A percentile compares a stretch with the other conserved stretches of the same genome.
phyloP scores from a whole-genome alignment of 768 basidiomycete genomes.

The Podaxis sp. region DNA sequence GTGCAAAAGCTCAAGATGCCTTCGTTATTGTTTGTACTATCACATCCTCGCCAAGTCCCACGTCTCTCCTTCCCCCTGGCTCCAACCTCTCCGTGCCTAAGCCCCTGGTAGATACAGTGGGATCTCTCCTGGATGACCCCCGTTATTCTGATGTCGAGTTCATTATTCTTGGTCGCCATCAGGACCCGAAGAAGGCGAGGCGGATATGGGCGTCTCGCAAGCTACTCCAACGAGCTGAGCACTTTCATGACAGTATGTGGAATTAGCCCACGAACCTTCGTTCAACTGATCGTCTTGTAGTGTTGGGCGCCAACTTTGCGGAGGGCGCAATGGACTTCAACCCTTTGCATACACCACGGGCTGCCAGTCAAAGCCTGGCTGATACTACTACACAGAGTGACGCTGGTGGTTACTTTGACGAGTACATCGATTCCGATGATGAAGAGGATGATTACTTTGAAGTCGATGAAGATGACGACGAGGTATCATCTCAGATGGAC shows the following conservation, averaged over 20 bases:
- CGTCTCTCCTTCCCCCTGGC: conserved; percentile 40
- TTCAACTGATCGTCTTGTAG: conserved; percentile 30
- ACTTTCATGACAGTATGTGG: conserved; percentile 68
- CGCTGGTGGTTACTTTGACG: conserved; percentile 13
- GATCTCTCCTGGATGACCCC: conserved; percentile 75
- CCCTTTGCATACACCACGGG: conserved; percentile 23
- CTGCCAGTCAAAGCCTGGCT: conserved; percentile 18
- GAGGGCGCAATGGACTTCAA: conserved; percentile 39
- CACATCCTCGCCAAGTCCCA: conserved; percentile 57
- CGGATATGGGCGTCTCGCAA: conserved; percentile 70
- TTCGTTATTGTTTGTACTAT: conserved; percentile 80
- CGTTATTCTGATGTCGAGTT: conserved; percentile 85
- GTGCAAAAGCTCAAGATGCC: conserved; percentile 57
- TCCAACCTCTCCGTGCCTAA: conserved; percentile 61
- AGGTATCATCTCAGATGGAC: conserved; percentile 9
- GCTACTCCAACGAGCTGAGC: conserved; percentile 69
- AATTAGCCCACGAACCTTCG: not conserved
- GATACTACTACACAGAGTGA: conserved; percentile 19
- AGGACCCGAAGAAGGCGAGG: conserved; percentile 34
- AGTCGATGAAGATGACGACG: conserved; percentile 30
- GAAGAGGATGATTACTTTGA: conserved; percentile 53
- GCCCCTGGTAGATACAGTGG: conserved; percentile 67
- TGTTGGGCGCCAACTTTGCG: conserved; percentile 72
- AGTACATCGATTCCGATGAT: conserved; percentile 34
- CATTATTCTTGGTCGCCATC: conserved; percentile 50